Base-by-base conservation (phyloP, 163 green algal genomes). In the Chlamydomonas reinhardtii region DNA sequence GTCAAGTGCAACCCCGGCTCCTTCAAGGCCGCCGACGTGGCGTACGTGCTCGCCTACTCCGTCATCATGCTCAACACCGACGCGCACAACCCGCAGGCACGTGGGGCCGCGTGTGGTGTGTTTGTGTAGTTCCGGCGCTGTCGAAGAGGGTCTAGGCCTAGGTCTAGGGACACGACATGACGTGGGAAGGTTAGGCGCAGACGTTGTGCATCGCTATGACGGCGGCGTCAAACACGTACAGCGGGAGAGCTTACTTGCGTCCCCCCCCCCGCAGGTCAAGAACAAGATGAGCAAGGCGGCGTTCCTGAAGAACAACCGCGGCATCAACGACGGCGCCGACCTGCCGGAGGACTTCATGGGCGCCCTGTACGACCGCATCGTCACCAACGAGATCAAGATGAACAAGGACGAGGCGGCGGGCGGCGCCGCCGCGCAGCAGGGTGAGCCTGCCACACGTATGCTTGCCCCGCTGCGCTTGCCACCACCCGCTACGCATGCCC, bases 51-150 rank as follows among this genome's bases (percentile, higher is more conserved):
- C 62, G 97, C 97, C n/a, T 99, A 99, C 93, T 97, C 93, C 22
- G 97, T 99, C 83, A 99, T 99, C 94, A 98, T 99, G 97, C 96
- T 99, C 88, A 99, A 99, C 95, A 99, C 98, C 2, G 98, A 99
- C 89, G 97, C 97, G 31, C 98, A 99, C 94, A 99, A 99, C 91
- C 95, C 96, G 11, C 91, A 95, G 88, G 96, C 59, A n/a, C 48
- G 48, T 56, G 48, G 48, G 12, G 43, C 43, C 43, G 8, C 43
- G 43, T 54, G 43, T 54, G n/a, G 43, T 54, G 43, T 54, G 43
- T 54, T 54, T 54, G 43, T 54, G 43, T 54, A n/a, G n/a, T n/a
- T n/a, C n/a, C n/a, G n/a, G n/a, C n/a, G n/a, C n/a, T n/a, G n/a
- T n/a, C n/a, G n/a, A n/a, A n/a, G n/a, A n/a, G n/a, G n/a, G n/a